A percentile compares a stretch with the other conserved stretches of the same genome.
phyloP scores from a whole-genome alignment of 371 early-diverging fungal species.

The Rhizopus microsporus region DNA sequence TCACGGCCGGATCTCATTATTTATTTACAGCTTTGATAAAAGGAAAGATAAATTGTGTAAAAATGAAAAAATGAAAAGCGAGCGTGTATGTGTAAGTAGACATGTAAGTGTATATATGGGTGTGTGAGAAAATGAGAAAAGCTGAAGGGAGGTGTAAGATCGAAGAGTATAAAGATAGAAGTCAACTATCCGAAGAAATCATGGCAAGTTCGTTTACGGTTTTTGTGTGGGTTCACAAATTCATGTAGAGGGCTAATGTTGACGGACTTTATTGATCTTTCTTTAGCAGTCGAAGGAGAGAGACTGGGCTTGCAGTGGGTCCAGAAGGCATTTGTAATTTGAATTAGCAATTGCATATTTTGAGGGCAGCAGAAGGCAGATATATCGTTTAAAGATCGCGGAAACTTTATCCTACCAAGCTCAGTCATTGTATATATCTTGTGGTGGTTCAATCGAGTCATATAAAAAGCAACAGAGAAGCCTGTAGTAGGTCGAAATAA shows the following conservation, averaged over 20 bases:
- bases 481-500: slow-evolving; percentile 8
- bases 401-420: slow-evolving; percentile 8
- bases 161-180: no score
- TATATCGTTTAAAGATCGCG: slow-evolving; percentile 10
- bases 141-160: no score
- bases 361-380: slow-evolving; percentile 8
- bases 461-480: slow-evolving; percentile 12
- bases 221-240: slow-evolving; percentile 17
- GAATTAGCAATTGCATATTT: slow-evolving; percentile 3
- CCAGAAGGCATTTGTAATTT: slow-evolving; percentile 11
- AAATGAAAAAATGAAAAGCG: no score
- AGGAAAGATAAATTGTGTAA: no score
- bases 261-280: slow-evolving; percentile 6
- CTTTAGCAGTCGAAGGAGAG: slow-evolving; percentile 8
- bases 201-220: slow-evolving; percentile 4
- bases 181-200: slow-evolving; percentile 2
- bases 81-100: no score
- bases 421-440: slow-evolving; percentile 11
- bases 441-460: slow-evolving; percentile 5
- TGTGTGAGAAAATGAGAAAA: slow-evolving; percentile 3
- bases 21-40: no score
- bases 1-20: no score
- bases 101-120: not conserved
- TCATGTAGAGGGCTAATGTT: slow-evolving; percentile 15
- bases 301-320: slow-evolving; percentile 10